Percentiles rank a stretch among this genome's conserved stretches.
Conservation (phyloP, 768 basidiomycete genomes). For the Xanthoconium purpureum region DNA sequence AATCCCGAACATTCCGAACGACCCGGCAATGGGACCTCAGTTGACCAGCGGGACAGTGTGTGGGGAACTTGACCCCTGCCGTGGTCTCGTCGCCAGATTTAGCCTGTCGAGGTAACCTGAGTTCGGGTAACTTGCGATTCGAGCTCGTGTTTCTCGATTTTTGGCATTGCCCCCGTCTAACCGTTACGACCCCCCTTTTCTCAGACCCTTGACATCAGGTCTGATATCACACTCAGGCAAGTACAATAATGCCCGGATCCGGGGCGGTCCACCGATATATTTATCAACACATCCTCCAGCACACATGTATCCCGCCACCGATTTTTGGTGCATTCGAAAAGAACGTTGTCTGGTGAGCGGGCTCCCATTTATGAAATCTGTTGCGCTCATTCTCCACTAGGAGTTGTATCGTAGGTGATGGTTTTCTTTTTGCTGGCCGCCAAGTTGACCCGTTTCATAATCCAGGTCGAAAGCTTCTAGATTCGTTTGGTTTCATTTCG, state of each 20-base stretch:
- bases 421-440: background rate
- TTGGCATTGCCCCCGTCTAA: too few relatives aligned
- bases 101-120: too few relatives aligned
- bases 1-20: too few relatives aligned
- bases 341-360: constrained; percentile 41
- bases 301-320: constrained; percentile 44
- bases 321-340: constrained; percentile 31
- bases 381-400: constrained; percentile 9
- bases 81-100: too few relatives aligned
- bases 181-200: constrained; percentile 21
- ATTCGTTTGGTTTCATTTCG: background rate
- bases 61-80: too few relatives aligned
- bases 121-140: too few relatives aligned
- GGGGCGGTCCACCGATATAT: too few relatives aligned
- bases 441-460: constrained; percentile 2
- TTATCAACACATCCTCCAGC: constrained; percentile 26
- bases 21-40: too few relatives aligned
- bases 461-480: constrained; percentile 46
- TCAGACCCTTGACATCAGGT: constrained; percentile 54
- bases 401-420: constrained; percentile 18
- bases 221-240: constrained; percentile 51
- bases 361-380: background rate
- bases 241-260: background rate
- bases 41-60: too few relatives aligned
- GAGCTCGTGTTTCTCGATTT: too few relatives aligned